Percentiles rank a stretch among this genome's conserved stretches.
Evolutionary conservation across 108 stramenopile genomes (phyloP).

Genomic region (Nannochloropsis oceanica): DNA sequence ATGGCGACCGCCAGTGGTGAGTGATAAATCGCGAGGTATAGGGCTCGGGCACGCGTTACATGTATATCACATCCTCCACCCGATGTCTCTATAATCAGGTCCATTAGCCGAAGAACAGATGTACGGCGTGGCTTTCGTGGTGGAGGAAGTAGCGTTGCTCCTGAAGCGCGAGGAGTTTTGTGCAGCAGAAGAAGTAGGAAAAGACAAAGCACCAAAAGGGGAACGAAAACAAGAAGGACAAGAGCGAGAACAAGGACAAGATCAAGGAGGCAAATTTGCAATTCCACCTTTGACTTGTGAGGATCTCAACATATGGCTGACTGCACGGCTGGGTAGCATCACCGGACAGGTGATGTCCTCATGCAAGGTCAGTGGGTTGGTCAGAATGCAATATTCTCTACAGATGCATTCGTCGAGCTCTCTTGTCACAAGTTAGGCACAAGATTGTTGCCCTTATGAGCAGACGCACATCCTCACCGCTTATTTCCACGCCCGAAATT

Average conservation of each 20-base stretch:
- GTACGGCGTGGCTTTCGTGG: constrained; percentile 7
- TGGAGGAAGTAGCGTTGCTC: constrained; percentile 6
- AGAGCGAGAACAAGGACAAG: neutral
- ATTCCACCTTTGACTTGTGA: neutral
- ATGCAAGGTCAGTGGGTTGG: neutral
- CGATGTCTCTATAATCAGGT: neutral
- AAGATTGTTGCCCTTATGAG: neutral
- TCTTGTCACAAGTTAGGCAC: no score
- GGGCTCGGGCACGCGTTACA: neutral
- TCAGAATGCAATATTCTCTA: neutral
- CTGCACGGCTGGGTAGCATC: neutral
- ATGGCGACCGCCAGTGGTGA: neutral
- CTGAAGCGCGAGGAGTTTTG: neutral
- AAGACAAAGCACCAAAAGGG: no score
- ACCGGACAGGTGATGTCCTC: neutral
- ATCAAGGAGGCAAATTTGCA: neutral
- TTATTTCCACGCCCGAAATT: neutral
- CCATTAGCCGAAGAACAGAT: constrained; percentile 31
- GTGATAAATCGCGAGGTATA: neutral
- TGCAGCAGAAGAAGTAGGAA: neutral
- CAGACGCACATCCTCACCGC: neutral
- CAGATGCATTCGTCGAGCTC: neutral
- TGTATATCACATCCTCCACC: neutral
- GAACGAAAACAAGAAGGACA: no score
- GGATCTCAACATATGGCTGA: neutral